Base-by-base conservation (phyloP, 116 monocot genomes). In the Posidonia oceanica region DNA sequence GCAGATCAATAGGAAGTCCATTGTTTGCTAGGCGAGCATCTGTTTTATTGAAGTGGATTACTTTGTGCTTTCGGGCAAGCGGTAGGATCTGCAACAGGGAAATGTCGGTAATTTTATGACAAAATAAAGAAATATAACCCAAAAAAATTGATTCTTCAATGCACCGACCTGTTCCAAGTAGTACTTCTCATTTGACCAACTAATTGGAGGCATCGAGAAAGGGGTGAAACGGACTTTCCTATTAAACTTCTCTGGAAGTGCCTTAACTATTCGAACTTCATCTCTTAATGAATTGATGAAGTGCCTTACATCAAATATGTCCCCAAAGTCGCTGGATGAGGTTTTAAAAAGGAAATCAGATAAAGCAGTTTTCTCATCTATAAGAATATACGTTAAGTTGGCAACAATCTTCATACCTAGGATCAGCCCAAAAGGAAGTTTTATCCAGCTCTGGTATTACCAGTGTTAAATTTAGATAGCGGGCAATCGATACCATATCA, bases 351-450 rank as follows among this genome's bases (percentile, higher is more conserved):
- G 36, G 48, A 61, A 72, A 67, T 17, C 21, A 75, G 15, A 15
- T 21, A n/a, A 64, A 64, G 12, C 12, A 64, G 38, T 39, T 15
- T 39, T 42, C n/a, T 40, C 39, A 7, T 16, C 3, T 65, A 7
- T 17, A 10, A 36, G 41, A n/a, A 42, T 36, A 65, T 3, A 40
- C 5, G 3, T 40, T 65, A 41, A 41, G 0, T 10, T 39, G 15
- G 39, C 16, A 65, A 39, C 5, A 18, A 48, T 41, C 12, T 68
- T 0, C 71, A 77, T 79, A 94, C 90, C 94, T 95, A 42, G 88
- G 75, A 75, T 96, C 96, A 74, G 88, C 96, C 96, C 96, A 96
- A 74, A 96, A 96, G 14, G 96, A 91, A 66, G 60, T 86, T 82
- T 96, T 96, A 71, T 96, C 96, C 65, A 96, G 88, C 72, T 91